A percentile compares a stretch with the other conserved stretches of the same genome.
Conservation (phyloP, 257 asterid genomes). For the Salvia hispanica region DNA sequence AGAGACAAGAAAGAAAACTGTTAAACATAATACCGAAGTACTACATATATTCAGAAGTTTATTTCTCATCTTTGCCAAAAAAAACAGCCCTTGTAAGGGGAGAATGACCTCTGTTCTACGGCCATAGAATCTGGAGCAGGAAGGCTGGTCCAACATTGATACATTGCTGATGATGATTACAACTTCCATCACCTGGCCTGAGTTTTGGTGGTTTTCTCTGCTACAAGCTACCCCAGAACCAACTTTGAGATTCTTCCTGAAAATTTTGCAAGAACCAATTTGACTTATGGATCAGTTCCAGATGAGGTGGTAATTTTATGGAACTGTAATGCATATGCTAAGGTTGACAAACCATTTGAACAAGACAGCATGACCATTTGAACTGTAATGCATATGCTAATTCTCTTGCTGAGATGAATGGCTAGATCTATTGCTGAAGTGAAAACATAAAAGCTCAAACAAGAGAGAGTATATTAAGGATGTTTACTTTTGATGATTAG, state of each 20-base stretch:
- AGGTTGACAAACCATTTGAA: conserved; percentile 12
- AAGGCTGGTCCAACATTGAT: conserved; percentile 44
- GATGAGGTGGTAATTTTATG: background rate
- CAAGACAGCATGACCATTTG: background rate
- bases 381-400: background rate
- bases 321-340: background rate
- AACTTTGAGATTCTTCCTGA: conserved; percentile 69
- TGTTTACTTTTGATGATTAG: too few species aligned
- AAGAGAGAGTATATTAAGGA: conserved; percentile 1
- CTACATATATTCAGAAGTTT: background rate
- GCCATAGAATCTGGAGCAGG: conserved; percentile 56
- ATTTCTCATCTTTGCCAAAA: conserved; percentile 12
- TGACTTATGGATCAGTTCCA: conserved; percentile 20
- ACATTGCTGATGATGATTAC: conserved; percentile 61
- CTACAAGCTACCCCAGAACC: conserved; percentile 69
- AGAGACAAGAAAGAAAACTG: conserved; percentile 28
- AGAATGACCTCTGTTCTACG: conserved; percentile 75
- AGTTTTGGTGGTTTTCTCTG: conserved; percentile 45
- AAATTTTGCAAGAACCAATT: conserved; percentile 29
- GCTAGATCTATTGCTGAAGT: background rate
- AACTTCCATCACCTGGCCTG: conserved; percentile 64
- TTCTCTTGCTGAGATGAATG: background rate
- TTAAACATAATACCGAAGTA: conserved; percentile 17
- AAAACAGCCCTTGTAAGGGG: background rate
- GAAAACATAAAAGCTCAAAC: conserved; percentile 3